These are phyloP conservation scores for Fragilaria radians DNA, from an alignment of 108 stramenopile species.

Conservation along the genomic window DNA sequence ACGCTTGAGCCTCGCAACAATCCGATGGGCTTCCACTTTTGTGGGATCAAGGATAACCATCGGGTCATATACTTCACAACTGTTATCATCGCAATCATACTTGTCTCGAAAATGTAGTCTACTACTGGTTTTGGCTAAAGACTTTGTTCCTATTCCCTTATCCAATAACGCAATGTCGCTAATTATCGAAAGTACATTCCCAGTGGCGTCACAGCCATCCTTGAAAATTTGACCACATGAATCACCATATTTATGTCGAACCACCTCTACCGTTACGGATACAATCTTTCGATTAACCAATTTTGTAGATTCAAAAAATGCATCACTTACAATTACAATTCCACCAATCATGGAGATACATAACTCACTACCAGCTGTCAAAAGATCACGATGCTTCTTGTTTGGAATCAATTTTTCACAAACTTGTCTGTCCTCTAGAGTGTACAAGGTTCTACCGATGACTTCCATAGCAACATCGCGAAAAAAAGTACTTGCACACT, in stretches of 20 bases:
- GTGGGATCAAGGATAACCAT: background rate
- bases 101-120: conserved; percentile 23
- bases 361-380: conserved; percentile 29
- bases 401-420: conserved; percentile 21
- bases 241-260: conserved; percentile 39
- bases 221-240: conserved; percentile 27
- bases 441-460: conserved; percentile 10
- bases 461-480: conserved; percentile 14
- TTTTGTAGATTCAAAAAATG: conserved; percentile 23
- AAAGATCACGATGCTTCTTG: conserved; percentile 10
- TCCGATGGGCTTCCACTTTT: background rate
- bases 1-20: background rate
- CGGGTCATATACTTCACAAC: background rate
- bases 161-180: conserved; percentile 18
- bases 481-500: conserved; percentile 5
- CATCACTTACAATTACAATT: conserved; percentile 34
- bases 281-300: conserved; percentile 16
- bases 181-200: conserved; percentile 24
- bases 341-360: conserved; percentile 39
- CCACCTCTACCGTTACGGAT: conserved; percentile 25
- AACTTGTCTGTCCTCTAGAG: conserved; percentile 12
- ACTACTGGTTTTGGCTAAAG: conserved; percentile 18
- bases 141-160: conserved; percentile 11
- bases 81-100: background rate
- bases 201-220: conserved; percentile 27